A percentile compares a stretch with the other conserved stretches of the same genome.
Conservation (phyloP, 768 basidiomycete genomes). For the Thelephora ganbajun region DNA sequence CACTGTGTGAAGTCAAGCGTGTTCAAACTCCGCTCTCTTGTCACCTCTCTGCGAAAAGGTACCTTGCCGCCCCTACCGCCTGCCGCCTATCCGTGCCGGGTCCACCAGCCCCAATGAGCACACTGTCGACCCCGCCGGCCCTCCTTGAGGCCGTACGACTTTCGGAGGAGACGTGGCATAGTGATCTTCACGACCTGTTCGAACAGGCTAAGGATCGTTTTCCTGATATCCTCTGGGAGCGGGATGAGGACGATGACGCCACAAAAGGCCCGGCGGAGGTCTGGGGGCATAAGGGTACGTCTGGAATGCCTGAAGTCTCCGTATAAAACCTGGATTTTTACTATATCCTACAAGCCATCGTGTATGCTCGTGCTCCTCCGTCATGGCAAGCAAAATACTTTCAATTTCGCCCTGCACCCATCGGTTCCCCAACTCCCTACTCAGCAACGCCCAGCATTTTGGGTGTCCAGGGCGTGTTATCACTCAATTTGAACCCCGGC, state of each 20-base stretch:
- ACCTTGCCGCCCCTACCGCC: slow-evolving; percentile 1
- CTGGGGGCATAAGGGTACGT: slow-evolving; percentile 91
- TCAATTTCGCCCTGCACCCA: slow-evolving; percentile 49
- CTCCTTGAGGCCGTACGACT: slow-evolving; percentile 51
- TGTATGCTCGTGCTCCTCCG: slow-evolving; percentile 89
- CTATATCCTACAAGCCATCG: slow-evolving; percentile 47
- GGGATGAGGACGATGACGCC: slow-evolving; percentile 33
- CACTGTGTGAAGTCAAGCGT: slow-evolving; percentile 1
- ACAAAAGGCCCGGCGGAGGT: slow-evolving; percentile 36
- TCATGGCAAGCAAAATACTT: slow-evolving; percentile 87
- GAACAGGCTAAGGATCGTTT: slow-evolving; percentile 80
- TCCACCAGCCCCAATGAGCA: slow-evolving; percentile 8
- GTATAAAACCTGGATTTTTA: background rate
- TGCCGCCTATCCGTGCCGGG: slow-evolving; percentile 1
- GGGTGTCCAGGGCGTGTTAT: slow-evolving; percentile 47
- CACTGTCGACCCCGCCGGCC: slow-evolving; percentile 27
- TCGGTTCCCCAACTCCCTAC: slow-evolving; percentile 35
- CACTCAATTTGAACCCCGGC: slow-evolving; percentile 28
- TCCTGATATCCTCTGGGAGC: slow-evolving; percentile 94
- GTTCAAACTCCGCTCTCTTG: slow-evolving; percentile 1
- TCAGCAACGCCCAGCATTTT: slow-evolving; percentile 32
- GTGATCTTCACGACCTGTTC: slow-evolving; percentile 68
- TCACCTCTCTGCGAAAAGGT: background rate
- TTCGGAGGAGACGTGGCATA: slow-evolving; percentile 67
- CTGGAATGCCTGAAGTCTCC: background rate